Base-by-base conservation (phyloP, 1,284 basidiomycete genomes). In the Cutaneotrichosporon mucoides region DNA sequence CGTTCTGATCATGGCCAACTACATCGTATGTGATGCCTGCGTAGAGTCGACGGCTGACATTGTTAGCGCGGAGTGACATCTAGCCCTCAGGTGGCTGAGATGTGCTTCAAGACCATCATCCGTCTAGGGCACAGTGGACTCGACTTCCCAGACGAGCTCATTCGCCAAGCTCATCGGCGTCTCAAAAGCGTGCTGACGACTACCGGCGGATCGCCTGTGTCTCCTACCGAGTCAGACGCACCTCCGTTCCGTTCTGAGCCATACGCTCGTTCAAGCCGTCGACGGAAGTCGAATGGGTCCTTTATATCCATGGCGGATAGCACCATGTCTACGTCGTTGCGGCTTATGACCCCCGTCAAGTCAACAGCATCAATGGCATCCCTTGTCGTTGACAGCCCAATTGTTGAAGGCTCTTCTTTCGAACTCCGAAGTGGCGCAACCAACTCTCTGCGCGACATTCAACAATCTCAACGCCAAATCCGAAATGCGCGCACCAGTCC, bases 151-250 rank as follows among this genome's bases (percentile, higher is more conserved):
- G 73, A 75, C 55, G 69, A 73, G n/a, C 64, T 76, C 8, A 66
- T 76, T 10, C 55, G 59, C 11, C 71, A 73, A 56, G 73, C 75
- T 0, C 66, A 62, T 11, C 68, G 68, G 35, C 63, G 72, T 36
- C 65, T 75, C 33, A 64, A 72, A 24, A 67, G 72, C n/a, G 54
- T 73, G 16, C 55, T 61, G 38, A 62, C 53, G 53, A 35, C 47
- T 0, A 56, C 59, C 4, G 59, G 59, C 10, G 62, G 59, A 6
- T 50, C 56, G 1, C 62, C 59, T 1, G 8, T 61, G 3, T 37
- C 50, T 1, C 46, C 43, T 4, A 46, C 42, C 2, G 51, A 52
- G 6, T 15, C 51, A 5, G 52, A 54, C n/a, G 62, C 56, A 10
- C 66, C 61, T 43, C 65, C 69, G 1, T 68, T 68, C 57, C 67